Evolutionary conservation across 768 basidiomycete species (phyloP).

Genomic region (Boletus fagicola): DNA sequence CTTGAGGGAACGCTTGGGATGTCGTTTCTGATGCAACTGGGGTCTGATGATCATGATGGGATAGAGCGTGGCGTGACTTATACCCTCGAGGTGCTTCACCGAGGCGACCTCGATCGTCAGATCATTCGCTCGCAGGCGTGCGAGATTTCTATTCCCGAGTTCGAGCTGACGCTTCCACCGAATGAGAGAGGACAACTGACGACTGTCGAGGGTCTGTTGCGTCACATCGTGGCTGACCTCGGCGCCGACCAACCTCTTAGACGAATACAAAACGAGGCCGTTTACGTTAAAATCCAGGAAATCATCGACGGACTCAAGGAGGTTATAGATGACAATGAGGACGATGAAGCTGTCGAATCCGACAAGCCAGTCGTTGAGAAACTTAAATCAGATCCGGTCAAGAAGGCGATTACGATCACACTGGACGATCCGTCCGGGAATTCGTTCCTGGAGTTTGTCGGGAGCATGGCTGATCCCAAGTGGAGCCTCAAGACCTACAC

Average conservation of each 20-base stretch:
- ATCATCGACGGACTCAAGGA: constrained; percentile 66
- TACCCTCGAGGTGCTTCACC: constrained; percentile 71
- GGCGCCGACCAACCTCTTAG: constrained; percentile 80
- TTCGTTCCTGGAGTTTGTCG: constrained; percentile 92
- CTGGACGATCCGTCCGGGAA: constrained; percentile 95
- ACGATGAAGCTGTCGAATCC: constrained; percentile 34
- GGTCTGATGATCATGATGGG: background rate
- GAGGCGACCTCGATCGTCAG: constrained; percentile 86
- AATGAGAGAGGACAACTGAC: constrained; percentile 84
- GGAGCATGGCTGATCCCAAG: constrained; percentile 84
- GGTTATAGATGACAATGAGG: constrained; percentile 62
- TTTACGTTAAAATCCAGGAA: constrained; percentile 69
- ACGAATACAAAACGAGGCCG: constrained; percentile 69
- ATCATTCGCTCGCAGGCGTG: constrained; percentile 85
- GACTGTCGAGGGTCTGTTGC: constrained; percentile 91
- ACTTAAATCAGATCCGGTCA: constrained; percentile 46
- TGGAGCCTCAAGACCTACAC: constrained; percentile 87
- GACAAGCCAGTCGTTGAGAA: constrained; percentile 31
- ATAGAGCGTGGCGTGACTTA: constrained; percentile 82
- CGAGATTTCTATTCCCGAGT: constrained; percentile 81
- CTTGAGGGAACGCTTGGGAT: no score
- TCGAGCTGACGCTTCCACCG: constrained; percentile 86
- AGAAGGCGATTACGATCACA: constrained; percentile 74
- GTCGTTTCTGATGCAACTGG: background rate
- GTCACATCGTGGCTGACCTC: constrained; percentile 80